phyloP scores from a whole-genome alignment of 257 asterid species.

The Paulownia fortunei region DNA sequence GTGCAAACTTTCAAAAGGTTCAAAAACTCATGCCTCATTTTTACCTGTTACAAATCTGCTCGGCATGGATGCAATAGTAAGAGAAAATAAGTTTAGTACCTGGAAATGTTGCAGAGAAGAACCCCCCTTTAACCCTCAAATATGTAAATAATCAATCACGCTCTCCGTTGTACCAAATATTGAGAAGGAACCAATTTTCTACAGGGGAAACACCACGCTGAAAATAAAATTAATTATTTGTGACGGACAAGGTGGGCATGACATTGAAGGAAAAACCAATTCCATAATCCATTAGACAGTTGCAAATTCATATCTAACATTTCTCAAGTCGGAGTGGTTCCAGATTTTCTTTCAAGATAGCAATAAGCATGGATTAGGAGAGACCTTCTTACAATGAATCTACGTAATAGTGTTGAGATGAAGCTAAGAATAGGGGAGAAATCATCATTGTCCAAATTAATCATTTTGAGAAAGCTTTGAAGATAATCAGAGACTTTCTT shows the following conservation, averaged over 20 bases:
- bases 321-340: background rate
- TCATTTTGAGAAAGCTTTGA: slow-evolving; percentile 13
- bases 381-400: slow-evolving; percentile 1
- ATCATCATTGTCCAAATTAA: background rate
- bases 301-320: background rate
- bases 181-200: slow-evolving; percentile 19
- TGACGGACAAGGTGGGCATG: background rate
- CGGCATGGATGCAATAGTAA: slow-evolving; percentile 23
- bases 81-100: slow-evolving; percentile 1
- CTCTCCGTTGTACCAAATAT: background rate
- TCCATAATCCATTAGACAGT: slow-evolving; percentile 14
- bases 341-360: background rate
- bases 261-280: slow-evolving; percentile 7
- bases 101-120: slow-evolving; percentile 24
- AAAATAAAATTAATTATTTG: slow-evolving; percentile 6
- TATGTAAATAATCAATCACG: background rate
- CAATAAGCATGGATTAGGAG: slow-evolving; percentile 16
- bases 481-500: background rate
- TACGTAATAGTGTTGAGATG: background rate
- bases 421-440: slow-evolving; percentile 2
- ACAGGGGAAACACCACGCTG: slow-evolving; percentile 7
- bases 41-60: background rate
- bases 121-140: background rate
- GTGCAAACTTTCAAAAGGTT: background rate
- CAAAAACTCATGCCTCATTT: slow-evolving; percentile 9